Evolutionary conservation across 257 asterid genomes (phyloP), one percentile per base, ranked within the genome.

Genomic region (Solanum stenotomum): DNA sequence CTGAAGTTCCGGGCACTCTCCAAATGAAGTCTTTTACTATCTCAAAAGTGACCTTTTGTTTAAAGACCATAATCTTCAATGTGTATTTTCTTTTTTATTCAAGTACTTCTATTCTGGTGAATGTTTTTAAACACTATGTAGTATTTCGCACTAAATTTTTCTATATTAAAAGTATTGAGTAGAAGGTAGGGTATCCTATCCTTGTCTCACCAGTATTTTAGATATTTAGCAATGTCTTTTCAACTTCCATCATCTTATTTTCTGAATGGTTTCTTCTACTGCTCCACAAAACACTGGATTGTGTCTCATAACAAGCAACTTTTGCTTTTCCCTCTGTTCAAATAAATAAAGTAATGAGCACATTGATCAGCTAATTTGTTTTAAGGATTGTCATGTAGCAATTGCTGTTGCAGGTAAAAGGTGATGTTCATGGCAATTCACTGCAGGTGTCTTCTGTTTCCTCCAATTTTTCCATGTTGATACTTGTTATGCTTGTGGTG

Each of bases 1-100:
- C 98, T 95, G 98, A 96, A 94, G 98, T 96, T 93, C 94, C 88
- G 92, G 93, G 93, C 94, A 91, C 92, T 92, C 94, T 95, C 95
- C 96, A 93, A 94, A 95, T 92, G 98, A 94, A 92, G 96, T 93
- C 95, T 95, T 95, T 92, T 76, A 93, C 93, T 93, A 92, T 91
- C 92, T 86, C 88, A 94, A 94, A 93, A 91, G 93, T 92, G 92
- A 87, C 63, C 83, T 88, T 92, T 93, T 94, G 92, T 93, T 92
- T 89, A 91, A 93, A 95, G 96, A 89, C 91, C 88, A 84, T 92
- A 88, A 90, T 93, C 92, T 91, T 90, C 90, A 94, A 92, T 88
- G 63, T 96, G 98, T 94, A 94, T 88, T 90, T 89, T 77, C 87
- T 87, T 56, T 92, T 87, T 56, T 89, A 87, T 91, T 89, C 86